Percentiles rank a stretch among this genome's conserved stretches.
Conservation (phyloP, 202 grass and related monocot species). For the Digitaria exilis region DNA sequence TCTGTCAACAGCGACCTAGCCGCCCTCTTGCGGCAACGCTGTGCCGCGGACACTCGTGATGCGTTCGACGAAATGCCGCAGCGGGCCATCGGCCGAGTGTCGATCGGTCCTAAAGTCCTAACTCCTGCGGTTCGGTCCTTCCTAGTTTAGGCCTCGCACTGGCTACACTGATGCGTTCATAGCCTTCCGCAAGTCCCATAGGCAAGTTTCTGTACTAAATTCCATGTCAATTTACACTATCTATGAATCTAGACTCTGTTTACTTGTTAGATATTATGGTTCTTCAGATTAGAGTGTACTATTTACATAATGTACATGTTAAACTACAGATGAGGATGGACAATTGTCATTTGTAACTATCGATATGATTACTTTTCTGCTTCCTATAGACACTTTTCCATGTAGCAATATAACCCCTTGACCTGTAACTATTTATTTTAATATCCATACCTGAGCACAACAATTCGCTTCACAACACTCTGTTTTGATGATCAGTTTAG, state of each 20-base stretch:
- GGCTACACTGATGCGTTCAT: background rate
- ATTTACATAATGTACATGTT: background rate
- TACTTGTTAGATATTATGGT: background rate
- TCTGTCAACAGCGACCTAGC: background rate
- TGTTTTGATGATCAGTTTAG: background rate
- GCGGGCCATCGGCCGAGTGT: background rate
- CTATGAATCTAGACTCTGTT: background rate
- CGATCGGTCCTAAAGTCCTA: too few species aligned
- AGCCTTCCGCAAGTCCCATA: slow-evolving; percentile 34
- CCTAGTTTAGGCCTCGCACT: background rate
- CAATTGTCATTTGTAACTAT: background rate
- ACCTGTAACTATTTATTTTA: background rate
- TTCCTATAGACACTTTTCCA: background rate
- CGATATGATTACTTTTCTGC: background rate
- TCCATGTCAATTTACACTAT: background rate
- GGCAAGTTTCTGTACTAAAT: background rate
- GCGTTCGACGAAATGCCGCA: slow-evolving; percentile 30
- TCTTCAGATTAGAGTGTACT: background rate
- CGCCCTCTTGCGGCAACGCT: background rate
- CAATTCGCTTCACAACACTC: background rate
- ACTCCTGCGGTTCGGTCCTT: background rate
- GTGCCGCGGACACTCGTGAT: slow-evolving; percentile 15
- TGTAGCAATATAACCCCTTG: background rate
- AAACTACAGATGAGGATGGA: background rate
- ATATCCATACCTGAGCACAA: background rate